Percentiles rank a stretch among this genome's conserved stretches.
Conservation (phyloP, 129 eudicot genomes). For the Centrapalus pauciflorus region DNA sequence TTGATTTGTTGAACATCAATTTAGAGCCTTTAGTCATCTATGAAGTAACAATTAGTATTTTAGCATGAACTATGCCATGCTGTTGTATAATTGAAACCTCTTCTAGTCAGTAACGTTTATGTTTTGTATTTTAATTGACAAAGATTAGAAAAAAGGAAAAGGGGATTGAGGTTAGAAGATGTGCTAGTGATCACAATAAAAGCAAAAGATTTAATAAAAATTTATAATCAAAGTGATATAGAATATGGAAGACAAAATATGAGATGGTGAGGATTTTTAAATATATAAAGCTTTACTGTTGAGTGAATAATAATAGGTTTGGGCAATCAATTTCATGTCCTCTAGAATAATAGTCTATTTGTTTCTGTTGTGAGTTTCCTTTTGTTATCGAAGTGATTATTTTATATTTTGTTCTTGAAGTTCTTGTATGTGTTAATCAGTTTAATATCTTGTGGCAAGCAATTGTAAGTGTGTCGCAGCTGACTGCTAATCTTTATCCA, state of each 20-base stretch:
- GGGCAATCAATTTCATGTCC: too few species aligned
- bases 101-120: not conserved
- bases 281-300: too few species aligned
- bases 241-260: too few species aligned
- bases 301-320: too few species aligned
- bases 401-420: not conserved
- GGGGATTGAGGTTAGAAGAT: too few species aligned
- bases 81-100: not conserved
- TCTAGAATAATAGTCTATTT: too few species aligned
- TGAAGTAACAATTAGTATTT: not conserved
- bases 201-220: not conserved
- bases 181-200: not conserved
- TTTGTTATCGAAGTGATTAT: not conserved
- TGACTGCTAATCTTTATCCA: constrained; percentile 1
- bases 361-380: not conserved
- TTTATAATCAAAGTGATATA: too few species aligned
- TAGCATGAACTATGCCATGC: not conserved
- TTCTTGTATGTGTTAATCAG: not conserved
- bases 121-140: not conserved
- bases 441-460: too few species aligned
- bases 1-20: not conserved
- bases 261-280: too few species aligned
- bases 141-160: not conserved
- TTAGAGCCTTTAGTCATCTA: not conserved
- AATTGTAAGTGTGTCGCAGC: too few species aligned